phyloP scores from a whole-genome alignment of 208 protist species.

The Phytomonas sp. region DNA sequence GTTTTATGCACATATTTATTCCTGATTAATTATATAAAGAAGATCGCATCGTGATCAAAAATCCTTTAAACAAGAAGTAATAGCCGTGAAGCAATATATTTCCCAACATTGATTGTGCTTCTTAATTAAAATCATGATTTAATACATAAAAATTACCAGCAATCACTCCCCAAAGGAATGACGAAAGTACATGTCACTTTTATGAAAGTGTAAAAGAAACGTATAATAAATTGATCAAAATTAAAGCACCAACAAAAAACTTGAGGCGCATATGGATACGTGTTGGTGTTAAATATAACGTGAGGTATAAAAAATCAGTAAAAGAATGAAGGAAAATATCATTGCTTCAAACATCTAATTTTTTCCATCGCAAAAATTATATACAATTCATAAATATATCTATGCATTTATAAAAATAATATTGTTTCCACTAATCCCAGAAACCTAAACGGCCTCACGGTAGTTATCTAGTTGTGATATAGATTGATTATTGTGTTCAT shows the following conservation, averaged over 20 bases:
- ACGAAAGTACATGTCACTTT: conserved; percentile 7
- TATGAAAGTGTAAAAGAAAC: background rate
- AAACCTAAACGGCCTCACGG: background rate
- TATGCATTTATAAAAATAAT: background rate
- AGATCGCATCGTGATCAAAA: background rate
- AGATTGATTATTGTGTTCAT: conserved; percentile 10
- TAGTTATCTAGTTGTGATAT: conserved; percentile 13
- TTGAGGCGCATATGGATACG: background rate
- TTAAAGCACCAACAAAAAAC: conserved; percentile 1
- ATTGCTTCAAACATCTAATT: background rate
- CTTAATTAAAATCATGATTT: background rate
- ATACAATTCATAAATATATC: background rate
- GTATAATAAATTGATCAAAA: conserved; percentile 4
- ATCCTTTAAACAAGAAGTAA: background rate
- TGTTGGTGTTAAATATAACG: background rate
- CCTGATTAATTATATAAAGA: background rate
- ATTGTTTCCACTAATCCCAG: background rate
- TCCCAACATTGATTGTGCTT: background rate
- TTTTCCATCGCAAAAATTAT: background rate
- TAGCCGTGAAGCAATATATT: background rate
- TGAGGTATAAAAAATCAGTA: background rate
- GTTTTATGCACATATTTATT: background rate
- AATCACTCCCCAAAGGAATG: background rate
- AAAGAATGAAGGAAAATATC: background rate
- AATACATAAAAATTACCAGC: background rate